A percentile compares a stretch with the other conserved stretches of the same genome.
Conservation (phyloP, 371 early-diverging fungal genomes). For the Apophysomyces ossiformis region DNA sequence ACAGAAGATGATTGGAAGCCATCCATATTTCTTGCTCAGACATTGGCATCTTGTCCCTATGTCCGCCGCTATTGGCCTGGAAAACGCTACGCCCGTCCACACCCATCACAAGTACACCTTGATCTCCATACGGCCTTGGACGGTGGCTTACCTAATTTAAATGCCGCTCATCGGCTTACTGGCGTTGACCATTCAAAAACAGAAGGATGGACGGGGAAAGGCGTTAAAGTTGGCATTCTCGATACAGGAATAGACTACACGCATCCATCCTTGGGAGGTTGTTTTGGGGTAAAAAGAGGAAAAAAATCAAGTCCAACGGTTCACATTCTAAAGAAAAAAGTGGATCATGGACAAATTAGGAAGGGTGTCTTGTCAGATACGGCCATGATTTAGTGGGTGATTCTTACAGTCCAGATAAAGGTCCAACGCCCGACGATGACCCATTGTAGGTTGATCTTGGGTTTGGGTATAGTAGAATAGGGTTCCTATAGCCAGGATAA, state of each 20-base stretch:
- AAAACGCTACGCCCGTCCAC: conserved; percentile 20
- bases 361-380: conserved; percentile 59
- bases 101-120: not conserved
- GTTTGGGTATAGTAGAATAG: not conserved
- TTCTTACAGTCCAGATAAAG: conserved; percentile 18
- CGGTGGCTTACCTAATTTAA: conserved; percentile 20
- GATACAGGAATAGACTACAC: conserved; percentile 63
- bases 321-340: not conserved
- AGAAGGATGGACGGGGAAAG: conserved; percentile 15
- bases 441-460: conserved; percentile 25
- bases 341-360: conserved; percentile 3
- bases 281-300: conserved; percentile 53
- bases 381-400: conserved; percentile 73
- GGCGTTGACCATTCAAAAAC: conserved; percentile 16
- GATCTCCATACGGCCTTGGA: not conserved
- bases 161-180: conserved; percentile 21
- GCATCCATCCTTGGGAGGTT: conserved; percentile 74
- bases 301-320: not conserved
- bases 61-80: conserved; percentile 26
- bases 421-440: conserved; percentile 26
- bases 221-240: conserved; percentile 22
- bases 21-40: conserved; percentile 21
- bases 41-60: conserved; percentile 16
- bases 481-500: no score
- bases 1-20: conserved; percentile 9